Base-by-base conservation (phyloP, 345 rosid species). In the Eucalyptus camaldulensis region DNA sequence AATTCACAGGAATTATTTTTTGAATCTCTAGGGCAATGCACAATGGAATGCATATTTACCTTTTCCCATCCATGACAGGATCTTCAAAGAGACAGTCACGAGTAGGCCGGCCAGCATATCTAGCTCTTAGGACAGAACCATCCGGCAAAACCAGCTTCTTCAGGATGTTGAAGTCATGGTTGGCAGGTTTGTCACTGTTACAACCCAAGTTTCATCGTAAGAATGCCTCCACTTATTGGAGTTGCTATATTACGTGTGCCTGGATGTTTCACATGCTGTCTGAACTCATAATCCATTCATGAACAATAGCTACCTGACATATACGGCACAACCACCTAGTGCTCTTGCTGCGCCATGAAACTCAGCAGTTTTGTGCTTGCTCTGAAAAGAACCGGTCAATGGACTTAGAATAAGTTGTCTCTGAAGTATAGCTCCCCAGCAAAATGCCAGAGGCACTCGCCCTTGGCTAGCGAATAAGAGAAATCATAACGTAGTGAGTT, bases 331-430 rank as follows among this genome's bases (percentile, higher is more conserved):
- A 3, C 96, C 96, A 29, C 98, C 95, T 85, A 94, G 65, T 49
- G 96, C 96, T 72, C 96, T 93, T 67, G 98, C 95, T n/a, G 95
- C 94, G 24, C 90, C 95, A 86, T 96, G 96, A 90, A 94, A 95
- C 53, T 92, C 94, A 22, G 96, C 98, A 22, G 93, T 88, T 7
- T 90, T 90, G 89, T 96, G 96, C 88, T 90, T 92, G 90, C 95
- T 95, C 96, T 96, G 76, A 53, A 69, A 51, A 50, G 62, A 88
- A 51, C 49, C 43, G 5, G 33, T 27, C 19, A 27, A 86, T 44
- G 54, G 53, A 49, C 60, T 29, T 86, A 86, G 40, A 40, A 60
- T 62, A n/a, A n/a, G 17, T 43, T 29, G 14, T 14, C 49, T 40
- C 83, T 21, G 4, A 37, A 19, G 8, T 15, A 40, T 5, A 40